phyloP scores from a whole-genome alignment of 306 rosid species.

The Citrullus colocynthis region DNA sequence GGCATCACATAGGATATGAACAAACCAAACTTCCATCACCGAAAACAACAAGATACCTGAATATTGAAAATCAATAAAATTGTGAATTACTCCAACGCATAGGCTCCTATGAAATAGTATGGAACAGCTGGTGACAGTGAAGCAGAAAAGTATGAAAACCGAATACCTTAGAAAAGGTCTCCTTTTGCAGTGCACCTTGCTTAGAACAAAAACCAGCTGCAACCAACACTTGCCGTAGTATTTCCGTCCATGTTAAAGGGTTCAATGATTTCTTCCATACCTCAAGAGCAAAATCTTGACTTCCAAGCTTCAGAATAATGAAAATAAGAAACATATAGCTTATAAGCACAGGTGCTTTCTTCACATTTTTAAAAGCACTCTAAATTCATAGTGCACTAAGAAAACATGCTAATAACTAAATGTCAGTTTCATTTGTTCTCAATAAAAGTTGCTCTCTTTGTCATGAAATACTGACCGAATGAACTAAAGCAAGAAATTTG shows the following conservation, averaged over 20 bases:
- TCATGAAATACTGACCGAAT: slow-evolving; percentile 55
- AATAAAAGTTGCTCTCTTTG: not conserved
- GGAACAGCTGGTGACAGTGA: not conserved
- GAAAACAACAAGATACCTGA: not conserved
- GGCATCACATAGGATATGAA: not conserved
- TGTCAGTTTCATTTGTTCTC: not conserved
- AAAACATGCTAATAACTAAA: not conserved
- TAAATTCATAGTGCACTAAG: not conserved
- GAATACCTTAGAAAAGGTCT: slow-evolving; percentile 58
- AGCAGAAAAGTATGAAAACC: not conserved
- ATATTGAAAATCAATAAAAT: not conserved
- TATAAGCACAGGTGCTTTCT: slow-evolving; percentile 4
- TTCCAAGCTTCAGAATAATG: slow-evolving; percentile 51
- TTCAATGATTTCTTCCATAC: slow-evolving; percentile 73
- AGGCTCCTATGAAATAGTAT: not conserved
- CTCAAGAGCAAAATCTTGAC: slow-evolving; percentile 40
- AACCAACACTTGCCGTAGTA: slow-evolving; percentile 77
- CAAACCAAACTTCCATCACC: not conserved
- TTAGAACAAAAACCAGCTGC: slow-evolving; percentile 95
- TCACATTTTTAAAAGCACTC: not conserved
- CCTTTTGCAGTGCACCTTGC: slow-evolving; percentile 50
- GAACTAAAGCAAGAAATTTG: slow-evolving; percentile 83
- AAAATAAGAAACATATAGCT: not conserved
- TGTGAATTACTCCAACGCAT: not conserved
- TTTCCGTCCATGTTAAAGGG: slow-evolving; percentile 85